Evolutionary conservation across 1,139 yeast genomes (phyloP), one percentile per base, ranked within the genome.

Genomic region (Pichiaceae sp.): DNA sequence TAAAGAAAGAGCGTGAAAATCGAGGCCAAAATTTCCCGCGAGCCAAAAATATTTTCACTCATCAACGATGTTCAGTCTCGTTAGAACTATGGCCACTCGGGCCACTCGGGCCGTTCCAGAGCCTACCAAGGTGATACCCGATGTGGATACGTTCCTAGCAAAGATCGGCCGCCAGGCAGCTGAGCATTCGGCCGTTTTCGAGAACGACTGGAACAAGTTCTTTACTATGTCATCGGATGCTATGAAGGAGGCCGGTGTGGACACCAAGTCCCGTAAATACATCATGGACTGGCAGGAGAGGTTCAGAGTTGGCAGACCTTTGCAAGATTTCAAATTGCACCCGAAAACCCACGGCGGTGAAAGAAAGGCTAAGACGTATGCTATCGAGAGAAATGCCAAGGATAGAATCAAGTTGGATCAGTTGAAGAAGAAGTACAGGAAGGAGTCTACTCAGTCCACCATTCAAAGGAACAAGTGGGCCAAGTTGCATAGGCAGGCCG

Each of bases 301-400:
- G 40, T 69, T 60, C 47, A 73, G 77, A 54, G 69, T 75, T 48
- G 78, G 81, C 41, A 72, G 70, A 43, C 70, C 73, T 16, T 64
- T 82, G 41, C 53, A 64, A 45, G 85, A 77, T 53, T 71, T 75
- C 48, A 72, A 72, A 50, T 60, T 68, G 47, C 87, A 93, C 14
- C 72, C 66, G 62, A 89, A 87, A 72, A 78, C 78, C 72, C 68
- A 76, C 50, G 96, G 96, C 29, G 96, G 96, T 54, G 96, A 87
- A 61, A 74, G 96, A 58, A 82, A 79, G 50, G 71, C 82, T 42
- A 75, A 71, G 53, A 78, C 81, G 32, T 77, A 73, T 37, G 61
- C 71, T 41, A 95, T 95, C 16, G 78, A 76, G 57, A 70, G 75
- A 64, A 64, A 67, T 38, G 83, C 85, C n/a, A 70, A 77, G 46